Evolutionary conservation across 1,284 basidiomycete species (phyloP).

Genomic region (Schizophyllum amplum): DNA sequence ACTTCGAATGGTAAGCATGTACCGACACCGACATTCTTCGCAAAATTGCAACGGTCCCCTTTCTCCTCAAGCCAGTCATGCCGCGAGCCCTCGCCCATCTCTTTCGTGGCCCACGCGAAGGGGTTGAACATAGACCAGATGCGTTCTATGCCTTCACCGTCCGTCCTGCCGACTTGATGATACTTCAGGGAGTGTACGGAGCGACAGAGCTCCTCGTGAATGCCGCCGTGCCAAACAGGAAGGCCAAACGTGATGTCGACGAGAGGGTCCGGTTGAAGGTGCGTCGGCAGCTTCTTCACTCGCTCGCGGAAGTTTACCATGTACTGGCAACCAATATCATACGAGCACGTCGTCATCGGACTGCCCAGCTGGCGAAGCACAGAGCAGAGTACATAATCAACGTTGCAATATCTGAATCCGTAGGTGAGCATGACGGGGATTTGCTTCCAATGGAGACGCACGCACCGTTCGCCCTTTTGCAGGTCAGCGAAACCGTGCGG

Average conservation of each 20-base stretch:
- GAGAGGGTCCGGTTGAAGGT: slow-evolving; percentile 1
- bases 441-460: not conserved
- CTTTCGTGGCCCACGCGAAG: slow-evolving; percentile 13
- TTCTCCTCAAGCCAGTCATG: slow-evolving; percentile 18
- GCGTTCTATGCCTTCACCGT: slow-evolving; percentile 20
- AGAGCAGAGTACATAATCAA: slow-evolving; percentile 11
- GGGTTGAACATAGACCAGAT: slow-evolving; percentile 18
- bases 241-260: slow-evolving; percentile 9
- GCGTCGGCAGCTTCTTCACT: slow-evolving; percentile 2
- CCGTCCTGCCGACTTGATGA: slow-evolving; percentile 15
- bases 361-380: not conserved
- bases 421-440: not conserved
- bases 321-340: slow-evolving; percentile 18
- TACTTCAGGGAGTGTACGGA: slow-evolving; percentile 13
- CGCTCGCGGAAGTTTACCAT: slow-evolving; percentile 5
- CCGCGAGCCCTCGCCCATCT: slow-evolving; percentile 18
- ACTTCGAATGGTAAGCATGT: not conserved
- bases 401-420: slow-evolving; percentile 11
- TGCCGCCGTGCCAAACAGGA: slow-evolving; percentile 20
- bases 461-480: slow-evolving; percentile 15
- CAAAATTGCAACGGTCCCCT: slow-evolving; percentile 12
- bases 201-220: slow-evolving; percentile 16
- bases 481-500: slow-evolving; percentile 11
- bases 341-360: slow-evolving; percentile 8
- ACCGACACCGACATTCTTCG: slow-evolving; percentile 14